Percentiles rank a stretch among this genome's conserved stretches.
These are phyloP conservation scores for Gautieria morchelliformis DNA, from an alignment of 768 basidiomycete genomes.

Conservation along the genomic window DNA sequence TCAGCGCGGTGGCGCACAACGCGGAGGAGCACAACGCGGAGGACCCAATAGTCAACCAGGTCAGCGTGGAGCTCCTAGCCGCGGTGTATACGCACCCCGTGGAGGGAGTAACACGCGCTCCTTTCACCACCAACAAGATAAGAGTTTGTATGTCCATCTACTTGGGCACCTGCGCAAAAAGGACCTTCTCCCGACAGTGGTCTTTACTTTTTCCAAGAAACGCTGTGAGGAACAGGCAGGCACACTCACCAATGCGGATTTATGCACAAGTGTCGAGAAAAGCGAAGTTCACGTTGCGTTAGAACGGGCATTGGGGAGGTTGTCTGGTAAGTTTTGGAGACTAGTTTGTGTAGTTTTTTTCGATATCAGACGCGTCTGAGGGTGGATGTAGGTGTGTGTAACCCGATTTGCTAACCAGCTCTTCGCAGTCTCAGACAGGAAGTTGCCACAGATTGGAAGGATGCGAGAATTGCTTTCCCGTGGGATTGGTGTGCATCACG, in stretches of 20 bases:
- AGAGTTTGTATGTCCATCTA: slow-evolving; percentile 89
- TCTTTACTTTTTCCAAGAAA: slow-evolving; percentile 97
- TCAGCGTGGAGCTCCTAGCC: slow-evolving; percentile 35
- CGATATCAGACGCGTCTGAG: not conserved
- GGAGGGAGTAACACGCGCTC: slow-evolving; percentile 40
- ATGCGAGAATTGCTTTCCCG: slow-evolving; percentile 86
- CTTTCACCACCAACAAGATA: slow-evolving; percentile 67
- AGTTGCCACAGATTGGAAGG: slow-evolving; percentile 82
- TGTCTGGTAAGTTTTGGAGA: slow-evolving; percentile 58
- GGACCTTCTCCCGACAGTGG: slow-evolving; percentile 81
- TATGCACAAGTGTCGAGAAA: slow-evolving; percentile 86
- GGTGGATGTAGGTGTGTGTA: not conserved
- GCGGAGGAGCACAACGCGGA: slow-evolving; percentile 38
- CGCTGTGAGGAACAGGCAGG: slow-evolving; percentile 93
- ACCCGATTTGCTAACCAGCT: not conserved
- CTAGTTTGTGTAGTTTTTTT: not conserved
- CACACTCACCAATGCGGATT: slow-evolving; percentile 78
- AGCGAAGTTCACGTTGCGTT: slow-evolving; percentile 94
- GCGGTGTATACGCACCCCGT: slow-evolving; percentile 23
- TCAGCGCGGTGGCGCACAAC: slow-evolving; percentile 37
- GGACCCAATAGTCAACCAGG: slow-evolving; percentile 37
- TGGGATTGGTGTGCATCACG: slow-evolving; percentile 97
- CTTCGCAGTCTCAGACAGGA: slow-evolving; percentile 72
- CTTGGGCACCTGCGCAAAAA: slow-evolving; percentile 81
- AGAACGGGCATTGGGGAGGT: slow-evolving; percentile 80